A percentile compares a stretch with the other conserved stretches of the same genome.
phyloP scores from a whole-genome alignment of 345 rosid species.

The Linum tenue region DNA sequence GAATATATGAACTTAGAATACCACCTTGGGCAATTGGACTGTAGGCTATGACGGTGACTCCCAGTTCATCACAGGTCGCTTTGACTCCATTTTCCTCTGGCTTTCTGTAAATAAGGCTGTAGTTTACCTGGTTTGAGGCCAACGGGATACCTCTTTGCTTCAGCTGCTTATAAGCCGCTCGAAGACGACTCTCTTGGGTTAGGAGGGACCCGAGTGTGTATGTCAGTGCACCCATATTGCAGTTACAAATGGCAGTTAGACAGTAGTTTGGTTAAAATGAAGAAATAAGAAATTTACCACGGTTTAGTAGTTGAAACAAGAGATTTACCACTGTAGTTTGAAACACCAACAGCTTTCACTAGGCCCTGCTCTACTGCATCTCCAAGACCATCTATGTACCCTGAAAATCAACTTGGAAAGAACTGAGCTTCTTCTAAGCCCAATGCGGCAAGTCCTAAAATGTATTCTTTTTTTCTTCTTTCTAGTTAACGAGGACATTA shows the following conservation, averaged over 20 bases:
- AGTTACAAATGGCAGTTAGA: not conserved
- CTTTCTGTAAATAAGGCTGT: conserved; percentile 78
- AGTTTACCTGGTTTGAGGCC: conserved; percentile 95
- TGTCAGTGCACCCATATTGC: not conserved
- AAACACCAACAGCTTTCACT: conserved; percentile 97
- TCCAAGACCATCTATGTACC: conserved; percentile 93
- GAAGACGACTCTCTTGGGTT: conserved; percentile 61
- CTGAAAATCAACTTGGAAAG: conserved; percentile 39
- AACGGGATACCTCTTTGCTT: conserved; percentile 85
- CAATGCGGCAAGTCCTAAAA: conserved; percentile 9
- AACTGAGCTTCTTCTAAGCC: conserved; percentile 18
- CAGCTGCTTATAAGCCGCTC: conserved; percentile 66
- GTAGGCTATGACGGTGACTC: conserved; percentile 87
- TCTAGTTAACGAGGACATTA: not conserved
- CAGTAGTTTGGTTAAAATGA: not conserved
- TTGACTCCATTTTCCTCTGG: conserved; percentile 88
- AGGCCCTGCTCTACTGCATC: conserved; percentile 97
- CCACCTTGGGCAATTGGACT: conserved; percentile 92
- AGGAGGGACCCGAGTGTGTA: not conserved
- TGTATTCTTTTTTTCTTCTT: too few species aligned
- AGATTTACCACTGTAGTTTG: conserved; percentile 69
- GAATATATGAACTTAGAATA: conserved; percentile 1
- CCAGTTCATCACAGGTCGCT: conserved; percentile 87
- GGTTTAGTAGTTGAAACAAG: conserved; percentile 2
- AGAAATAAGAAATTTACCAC: not conserved